phyloP scores from a whole-genome alignment of 495 filamentous ascomycete species.

The Xylaria scruposa region DNA sequence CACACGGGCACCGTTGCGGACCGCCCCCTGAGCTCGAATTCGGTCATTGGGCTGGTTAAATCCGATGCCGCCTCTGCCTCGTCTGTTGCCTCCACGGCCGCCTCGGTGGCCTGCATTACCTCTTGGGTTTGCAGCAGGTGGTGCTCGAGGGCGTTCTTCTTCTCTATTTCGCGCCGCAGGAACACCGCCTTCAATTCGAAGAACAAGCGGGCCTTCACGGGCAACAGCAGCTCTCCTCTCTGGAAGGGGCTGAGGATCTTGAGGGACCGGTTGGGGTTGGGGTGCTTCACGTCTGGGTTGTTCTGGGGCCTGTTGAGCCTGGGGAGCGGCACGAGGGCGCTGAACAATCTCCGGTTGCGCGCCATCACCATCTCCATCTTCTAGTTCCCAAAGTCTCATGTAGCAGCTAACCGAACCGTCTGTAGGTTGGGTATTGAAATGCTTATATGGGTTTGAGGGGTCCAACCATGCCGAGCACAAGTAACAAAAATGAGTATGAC shows the following conservation, averaged over 20 bases:
- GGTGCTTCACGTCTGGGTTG: conserved; percentile 30
- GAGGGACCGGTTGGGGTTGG: conserved; percentile 21
- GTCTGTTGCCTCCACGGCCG: conserved; percentile 34
- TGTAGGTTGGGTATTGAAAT: conserved; percentile 71
- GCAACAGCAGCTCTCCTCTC: conserved; percentile 47
- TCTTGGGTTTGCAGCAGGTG: conserved; percentile 13
- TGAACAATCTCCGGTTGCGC: conserved; percentile 32
- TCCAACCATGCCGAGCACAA: conserved; percentile 89
- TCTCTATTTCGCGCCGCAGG: conserved; percentile 31
- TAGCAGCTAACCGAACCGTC: conserved; percentile 69
- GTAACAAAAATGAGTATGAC: conserved; percentile 93
- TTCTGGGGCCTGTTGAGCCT: conserved; percentile 30
- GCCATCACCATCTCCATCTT: conserved; percentile 74
- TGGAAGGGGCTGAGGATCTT: conserved; percentile 29
- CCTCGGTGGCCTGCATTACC: conserved; percentile 28
- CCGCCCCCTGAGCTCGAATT: conserved; percentile 37
- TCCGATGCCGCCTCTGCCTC: conserved; percentile 34
- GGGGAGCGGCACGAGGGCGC: conserved; percentile 27
- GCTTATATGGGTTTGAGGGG: conserved; percentile 79
- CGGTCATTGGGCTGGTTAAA: conserved; percentile 37
- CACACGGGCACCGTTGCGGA: conserved; percentile 20
- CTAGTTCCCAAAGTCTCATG: conserved; percentile 87
- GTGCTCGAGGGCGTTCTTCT: conserved; percentile 31
- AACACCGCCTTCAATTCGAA: conserved; percentile 52
- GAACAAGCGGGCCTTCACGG: conserved; percentile 61